Evolutionary conservation across 176 grass and related monocot genomes (phyloP).

Genomic region (Cenchrus fungigraminus): DNA sequence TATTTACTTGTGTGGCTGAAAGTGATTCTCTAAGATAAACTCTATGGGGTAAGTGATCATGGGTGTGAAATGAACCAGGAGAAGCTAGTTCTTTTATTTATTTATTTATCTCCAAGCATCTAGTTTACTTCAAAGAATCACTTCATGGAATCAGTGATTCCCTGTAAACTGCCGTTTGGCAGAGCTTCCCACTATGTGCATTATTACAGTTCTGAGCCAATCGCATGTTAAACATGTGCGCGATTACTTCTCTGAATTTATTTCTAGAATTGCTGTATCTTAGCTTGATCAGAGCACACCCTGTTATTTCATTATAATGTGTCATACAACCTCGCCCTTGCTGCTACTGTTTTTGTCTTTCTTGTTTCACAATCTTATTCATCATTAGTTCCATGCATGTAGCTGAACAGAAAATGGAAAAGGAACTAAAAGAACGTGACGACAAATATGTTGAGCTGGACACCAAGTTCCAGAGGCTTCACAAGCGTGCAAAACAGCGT

Average conservation of each 20-base stretch:
- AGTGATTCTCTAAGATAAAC: not conserved
- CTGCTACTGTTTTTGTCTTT: not conserved
- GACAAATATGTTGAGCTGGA: slow-evolving; percentile 91
- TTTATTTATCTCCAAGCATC: not conserved
- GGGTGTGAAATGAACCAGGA: not conserved
- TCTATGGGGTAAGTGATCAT: not conserved
- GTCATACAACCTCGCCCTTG: slow-evolving; percentile 10
- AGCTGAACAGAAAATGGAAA: slow-evolving; percentile 91
- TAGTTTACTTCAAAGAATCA: not conserved
- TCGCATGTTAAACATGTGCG: not conserved
- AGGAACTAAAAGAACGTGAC: slow-evolving; percentile 93
- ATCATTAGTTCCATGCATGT: slow-evolving; percentile 62
- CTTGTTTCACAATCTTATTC: slow-evolving; percentile 45
- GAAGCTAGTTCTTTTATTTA: not conserved
- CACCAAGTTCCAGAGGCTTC: slow-evolving; percentile 95
- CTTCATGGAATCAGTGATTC: too few relatives aligned
- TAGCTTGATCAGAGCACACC: slow-evolving; percentile 28
- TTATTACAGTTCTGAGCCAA: not conserved
- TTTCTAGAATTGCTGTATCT: not conserved
- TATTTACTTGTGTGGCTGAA: not conserved
- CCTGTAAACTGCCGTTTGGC: not conserved
- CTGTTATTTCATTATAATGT: slow-evolving; percentile 18
- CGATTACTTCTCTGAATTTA: slow-evolving; percentile 12
- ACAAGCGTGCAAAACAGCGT: slow-evolving; percentile 94
- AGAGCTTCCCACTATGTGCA: not conserved